Base-by-base conservation (phyloP, 371 early-diverging fungal genomes). In the Chytridium lagenaria region DNA sequence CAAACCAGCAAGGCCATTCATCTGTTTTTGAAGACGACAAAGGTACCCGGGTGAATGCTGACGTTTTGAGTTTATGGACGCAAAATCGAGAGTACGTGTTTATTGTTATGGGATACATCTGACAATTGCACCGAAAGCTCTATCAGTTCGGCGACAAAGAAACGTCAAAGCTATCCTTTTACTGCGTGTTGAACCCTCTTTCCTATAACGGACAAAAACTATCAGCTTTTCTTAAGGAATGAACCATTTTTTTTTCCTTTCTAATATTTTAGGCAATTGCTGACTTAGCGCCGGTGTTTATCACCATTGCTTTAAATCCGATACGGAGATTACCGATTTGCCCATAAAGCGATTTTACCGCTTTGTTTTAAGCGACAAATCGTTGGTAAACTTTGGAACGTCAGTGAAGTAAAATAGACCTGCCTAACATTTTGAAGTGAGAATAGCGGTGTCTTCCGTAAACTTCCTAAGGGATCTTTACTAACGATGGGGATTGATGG, bases 331-430 rank as follows among this genome's bases (percentile, higher is more conserved):
- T 16, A 55, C 71, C 26, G 71, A 91, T 68, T 74, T 92, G 16
- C 95, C 95, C 0, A 71, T 95, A 23, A 92, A 91, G 69, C 86
- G 94, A 12, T 96, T 96, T 82, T 96, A 95, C 77, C 91, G 96
- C 28, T 95, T 92, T 77, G 91, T 94, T n/a, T 85, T 92, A 72
- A 15, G 73, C 82, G 5, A 84, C 87, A 39, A 86, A 87, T 3
- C 79, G 75, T 28, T 95, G n/a, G n/a, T n/a, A n/a, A n/a, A n/a
- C n/a, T n/a, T n/a, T n/a, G n/a, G n/a, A n/a, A n/a, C n/a, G n/a
- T n/a, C n/a, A n/a, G 95, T 82, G 88, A 92, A 78, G 86, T 81
- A 74, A 73, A 67, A 2, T 63, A 38, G 22, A 15, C 59, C 70
- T 0, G 16, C 44, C 64, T 10, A 5, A 57, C 12, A 30, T 30